A percentile compares a stretch with the other conserved stretches of the same genome.
These are phyloP conservation scores for Penicillium bovifimosum DNA, from an alignment of 495 filamentous ascomycete species.

Conservation along the genomic window DNA sequence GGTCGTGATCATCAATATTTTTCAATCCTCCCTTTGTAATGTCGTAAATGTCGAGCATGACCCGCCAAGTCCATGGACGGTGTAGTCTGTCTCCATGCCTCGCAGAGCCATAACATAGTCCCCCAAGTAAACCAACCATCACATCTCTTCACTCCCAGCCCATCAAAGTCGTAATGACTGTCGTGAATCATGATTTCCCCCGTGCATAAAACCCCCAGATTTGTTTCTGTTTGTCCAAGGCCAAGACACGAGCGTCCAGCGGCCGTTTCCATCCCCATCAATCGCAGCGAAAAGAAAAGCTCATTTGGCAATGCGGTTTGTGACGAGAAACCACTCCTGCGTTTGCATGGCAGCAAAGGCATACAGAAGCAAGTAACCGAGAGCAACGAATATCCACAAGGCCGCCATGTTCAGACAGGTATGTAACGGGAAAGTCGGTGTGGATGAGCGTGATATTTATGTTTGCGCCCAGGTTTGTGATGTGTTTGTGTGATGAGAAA, in stretches of 20 bases:
- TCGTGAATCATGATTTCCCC: background rate
- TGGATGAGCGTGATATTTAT: background rate
- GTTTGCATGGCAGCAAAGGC: constrained; percentile 33
- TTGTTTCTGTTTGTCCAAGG: background rate
- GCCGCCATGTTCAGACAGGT: constrained; percentile 23
- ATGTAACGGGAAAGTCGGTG: constrained; percentile 7
- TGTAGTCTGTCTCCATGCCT: too few relatives aligned
- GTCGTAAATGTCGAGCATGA: background rate
- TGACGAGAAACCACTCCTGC: constrained; percentile 9
- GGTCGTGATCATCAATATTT: constrained; percentile 13
- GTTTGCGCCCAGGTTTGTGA: background rate
- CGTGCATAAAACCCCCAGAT: background rate
- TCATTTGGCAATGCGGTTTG: constrained; percentile 21
- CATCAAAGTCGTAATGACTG: too few relatives aligned
- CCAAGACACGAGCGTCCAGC: background rate
- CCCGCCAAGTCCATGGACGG: too few relatives aligned
- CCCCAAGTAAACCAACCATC: too few relatives aligned
- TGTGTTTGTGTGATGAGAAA: background rate
- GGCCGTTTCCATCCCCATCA: background rate
- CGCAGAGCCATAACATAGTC: too few relatives aligned
- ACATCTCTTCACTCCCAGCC: too few relatives aligned
- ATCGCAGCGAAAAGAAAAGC: background rate
- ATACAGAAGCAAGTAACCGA: constrained; percentile 39
- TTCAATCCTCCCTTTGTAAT: background rate
- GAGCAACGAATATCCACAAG: constrained; percentile 36